These are phyloP conservation scores for Aspergillus niger DNA, from an alignment of 2,329 filamentous ascomycete genomes.

Conservation along the genomic window DNA sequence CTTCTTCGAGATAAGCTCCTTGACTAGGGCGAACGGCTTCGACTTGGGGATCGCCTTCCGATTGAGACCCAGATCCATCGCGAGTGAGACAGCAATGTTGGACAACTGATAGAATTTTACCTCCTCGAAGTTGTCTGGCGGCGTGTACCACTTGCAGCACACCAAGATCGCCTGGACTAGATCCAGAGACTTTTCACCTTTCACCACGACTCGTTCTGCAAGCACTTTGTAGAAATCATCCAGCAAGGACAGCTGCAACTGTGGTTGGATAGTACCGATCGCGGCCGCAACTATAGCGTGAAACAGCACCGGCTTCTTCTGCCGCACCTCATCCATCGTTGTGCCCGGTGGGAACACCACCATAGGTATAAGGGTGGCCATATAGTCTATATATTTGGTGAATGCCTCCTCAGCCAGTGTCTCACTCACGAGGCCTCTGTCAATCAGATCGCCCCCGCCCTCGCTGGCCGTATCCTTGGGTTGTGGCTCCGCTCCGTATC, in stretches of 20 bases:
- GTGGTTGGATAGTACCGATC: constrained; percentile 54
- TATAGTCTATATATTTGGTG: constrained; percentile 55
- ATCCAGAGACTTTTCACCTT: constrained; percentile 79
- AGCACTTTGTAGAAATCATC: constrained; percentile 71
- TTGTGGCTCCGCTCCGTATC: constrained; percentile 15
- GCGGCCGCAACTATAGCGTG: constrained; percentile 59
- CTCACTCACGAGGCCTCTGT: constrained; percentile 53
- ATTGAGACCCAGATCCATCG: constrained; percentile 78
- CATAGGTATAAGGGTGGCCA: constrained; percentile 59
- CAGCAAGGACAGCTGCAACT: constrained; percentile 63
- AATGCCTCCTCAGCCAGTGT: constrained; percentile 60
- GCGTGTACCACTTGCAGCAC: constrained; percentile 80
- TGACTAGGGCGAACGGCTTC: constrained; percentile 37
- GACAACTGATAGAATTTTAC: constrained; percentile 88
- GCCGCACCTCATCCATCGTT: constrained; percentile 57
- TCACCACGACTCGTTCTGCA: constrained; percentile 72
- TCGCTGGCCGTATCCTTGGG: constrained; percentile 27
- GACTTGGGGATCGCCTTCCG: constrained; percentile 49
- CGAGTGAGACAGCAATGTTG: constrained; percentile 78
- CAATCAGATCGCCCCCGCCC: constrained; percentile 49
- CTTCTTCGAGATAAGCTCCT: constrained; percentile 44
- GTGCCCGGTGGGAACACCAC: constrained; percentile 60
- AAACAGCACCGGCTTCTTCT: constrained; percentile 62
- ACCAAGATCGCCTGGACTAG: constrained; percentile 77
- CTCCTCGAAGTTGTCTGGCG: constrained; percentile 79